Conservation (phyloP, 257 asterid species). For the Jacaranda mimosifolia region DNA sequence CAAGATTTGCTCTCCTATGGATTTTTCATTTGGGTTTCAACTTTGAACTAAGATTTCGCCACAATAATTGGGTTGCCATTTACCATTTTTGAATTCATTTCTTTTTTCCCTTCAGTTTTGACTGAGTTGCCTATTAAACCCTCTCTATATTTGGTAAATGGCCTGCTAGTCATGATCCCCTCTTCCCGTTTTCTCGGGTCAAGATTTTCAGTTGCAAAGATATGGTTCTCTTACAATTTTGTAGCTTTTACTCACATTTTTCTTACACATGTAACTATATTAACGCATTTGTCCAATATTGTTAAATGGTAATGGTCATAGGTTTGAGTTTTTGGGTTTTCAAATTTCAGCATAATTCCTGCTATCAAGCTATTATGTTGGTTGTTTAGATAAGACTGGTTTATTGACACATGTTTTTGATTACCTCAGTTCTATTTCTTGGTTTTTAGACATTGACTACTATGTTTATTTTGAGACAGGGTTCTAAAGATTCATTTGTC, state of each 20-base stretch:
- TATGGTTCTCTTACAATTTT: conserved; percentile 34
- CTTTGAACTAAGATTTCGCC: not conserved
- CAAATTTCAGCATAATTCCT: not conserved
- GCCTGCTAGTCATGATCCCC: conserved; percentile 35
- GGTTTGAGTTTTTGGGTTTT: conserved; percentile 18
- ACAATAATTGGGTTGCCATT: not conserved
- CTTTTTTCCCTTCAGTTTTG: conserved; percentile 1
- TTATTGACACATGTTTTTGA: not conserved
- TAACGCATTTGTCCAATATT: not conserved
- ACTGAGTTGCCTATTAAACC: conserved; percentile 1
- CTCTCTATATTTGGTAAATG: conserved; percentile 15
- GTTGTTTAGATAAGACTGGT: not conserved
- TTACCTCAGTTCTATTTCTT: not conserved
- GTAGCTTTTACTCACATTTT: conserved; percentile 21
- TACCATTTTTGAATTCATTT: too few species aligned
- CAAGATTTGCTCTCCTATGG: not conserved
- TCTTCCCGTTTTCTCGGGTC: conserved; percentile 38
- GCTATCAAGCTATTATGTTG: not conserved
- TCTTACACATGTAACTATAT: not conserved
- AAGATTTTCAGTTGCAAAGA: conserved; percentile 7
- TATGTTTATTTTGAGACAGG: conserved; percentile 37
- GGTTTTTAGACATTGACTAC: not conserved
- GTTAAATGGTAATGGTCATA: not conserved
- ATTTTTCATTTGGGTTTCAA: not conserved
- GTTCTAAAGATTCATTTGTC: conserved; percentile 23